Percentiles rank a stretch among this genome's conserved stretches.
Evolutionary conservation across 179 eudicot genomes (phyloP).

Genomic region (Beta macrorhiza): DNA sequence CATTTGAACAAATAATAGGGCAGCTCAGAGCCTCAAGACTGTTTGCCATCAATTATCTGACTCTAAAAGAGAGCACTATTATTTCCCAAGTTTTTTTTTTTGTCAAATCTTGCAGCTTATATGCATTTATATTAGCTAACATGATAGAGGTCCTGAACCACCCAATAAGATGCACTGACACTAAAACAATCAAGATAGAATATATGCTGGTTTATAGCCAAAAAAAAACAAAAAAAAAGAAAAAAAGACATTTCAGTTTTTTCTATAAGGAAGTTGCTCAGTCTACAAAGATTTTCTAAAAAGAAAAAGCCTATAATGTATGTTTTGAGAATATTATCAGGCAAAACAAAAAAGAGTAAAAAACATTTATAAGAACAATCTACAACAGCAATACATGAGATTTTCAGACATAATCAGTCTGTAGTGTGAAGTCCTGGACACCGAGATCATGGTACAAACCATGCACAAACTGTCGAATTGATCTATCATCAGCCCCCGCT

Average conservation of each 20-base stretch:
- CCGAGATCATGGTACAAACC: conserved; percentile 88
- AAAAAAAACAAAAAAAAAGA: too few species aligned
- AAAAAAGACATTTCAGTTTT: background rate
- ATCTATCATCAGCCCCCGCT: conserved; percentile 60
- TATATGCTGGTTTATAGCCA: background rate
- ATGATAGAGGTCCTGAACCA: background rate
- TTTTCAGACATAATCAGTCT: conserved; percentile 53
- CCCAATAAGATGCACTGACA: background rate
- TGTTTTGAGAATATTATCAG: conserved; percentile 8
- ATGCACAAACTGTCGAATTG: conserved; percentile 62
- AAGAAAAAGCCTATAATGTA: background rate
- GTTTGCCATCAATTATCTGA: too few species aligned
- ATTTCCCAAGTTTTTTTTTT: too few species aligned
- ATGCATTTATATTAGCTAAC: too few species aligned
- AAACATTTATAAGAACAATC: background rate
- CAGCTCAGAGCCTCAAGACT: too few species aligned
- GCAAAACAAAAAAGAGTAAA: background rate
- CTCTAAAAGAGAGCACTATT: too few species aligned
- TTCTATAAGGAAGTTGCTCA: background rate
- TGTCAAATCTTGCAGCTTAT: too few species aligned
- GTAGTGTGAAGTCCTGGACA: conserved; percentile 74
- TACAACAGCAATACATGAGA: conserved; percentile 9
- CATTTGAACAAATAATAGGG: too few species aligned
- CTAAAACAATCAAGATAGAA: background rate
- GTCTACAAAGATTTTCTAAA: background rate